Evolutionary conservation across 2,329 filamentous ascomycete species (phyloP), one percentile per base, ranked within the genome.

Genomic region (Ceratocystis lukuohia): DNA sequence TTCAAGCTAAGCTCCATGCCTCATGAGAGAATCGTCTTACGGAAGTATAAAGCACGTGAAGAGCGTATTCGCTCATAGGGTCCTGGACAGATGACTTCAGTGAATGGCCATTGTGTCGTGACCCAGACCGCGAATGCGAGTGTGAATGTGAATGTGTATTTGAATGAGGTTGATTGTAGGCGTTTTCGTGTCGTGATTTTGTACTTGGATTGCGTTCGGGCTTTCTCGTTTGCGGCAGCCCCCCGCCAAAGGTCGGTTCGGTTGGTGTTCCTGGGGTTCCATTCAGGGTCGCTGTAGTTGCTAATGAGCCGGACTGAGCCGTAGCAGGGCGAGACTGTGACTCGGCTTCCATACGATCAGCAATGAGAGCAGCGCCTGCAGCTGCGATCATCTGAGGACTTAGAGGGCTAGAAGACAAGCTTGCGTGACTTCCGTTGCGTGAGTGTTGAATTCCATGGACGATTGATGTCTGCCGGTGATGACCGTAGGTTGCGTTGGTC

Each of bases 391-490:
- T 86, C 75, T 95, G 88, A 65, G 91, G 90, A 75, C 90, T 96
- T 72, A 96, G 80, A 67, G 93, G 93, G 75, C 89, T 96, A 33
- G 88, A 87, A 45, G 88, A 84, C 66, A 88, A 85, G 74, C 89
- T 91, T 70, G 86, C 85, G 72, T 88, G 85, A 77, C 92, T 96
- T 71, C 91, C 88, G 82, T 95, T 96, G 76, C 93, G 82, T 71
- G 84, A 84, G 83, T 99, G 94, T 75, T 96, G 92, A 71, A 96
- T 87, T 72, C 94, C 93, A 84, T 97, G 90, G 67, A 97, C 92
- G 71, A 97, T 96, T 62, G 93, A 97, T 0, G 93, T 96, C 78
- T 99, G 91, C 66, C 94, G 87, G 77, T 97, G 91, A 75, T 99
- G 92, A 68, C 89, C 90, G 80, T 97, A 86, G 28, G 79, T 72